phyloP scores from a whole-genome alignment of 2,329 filamentous ascomycete genomes.

The Proliferodiscus dingleyae region DNA sequence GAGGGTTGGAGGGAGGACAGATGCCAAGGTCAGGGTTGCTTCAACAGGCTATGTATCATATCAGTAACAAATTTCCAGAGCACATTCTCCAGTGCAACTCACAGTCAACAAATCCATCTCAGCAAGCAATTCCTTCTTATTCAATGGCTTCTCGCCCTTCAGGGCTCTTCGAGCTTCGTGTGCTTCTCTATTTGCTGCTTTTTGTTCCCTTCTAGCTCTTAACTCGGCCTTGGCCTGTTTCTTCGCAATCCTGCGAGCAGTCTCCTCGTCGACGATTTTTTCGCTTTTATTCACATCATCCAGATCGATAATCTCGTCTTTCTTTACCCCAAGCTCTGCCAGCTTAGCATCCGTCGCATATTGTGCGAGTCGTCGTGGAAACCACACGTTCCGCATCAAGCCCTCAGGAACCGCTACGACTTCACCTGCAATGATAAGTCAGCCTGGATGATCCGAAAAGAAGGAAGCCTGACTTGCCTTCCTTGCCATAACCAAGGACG shows the following conservation, averaged over 20 bases:
- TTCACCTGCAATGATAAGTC: slow-evolving; percentile 39
- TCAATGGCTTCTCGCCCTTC: too few species aligned
- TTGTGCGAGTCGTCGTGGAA: slow-evolving; percentile 44
- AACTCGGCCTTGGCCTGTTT: slow-evolving; percentile 2
- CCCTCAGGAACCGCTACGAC: slow-evolving; percentile 47
- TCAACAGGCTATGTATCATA: slow-evolving; percentile 21
- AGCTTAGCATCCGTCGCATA: slow-evolving; percentile 44
- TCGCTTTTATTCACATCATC: slow-evolving; percentile 38
- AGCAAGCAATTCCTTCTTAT: too few species aligned
- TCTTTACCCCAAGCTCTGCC: slow-evolving; percentile 38
- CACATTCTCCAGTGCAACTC: slow-evolving; percentile 3
- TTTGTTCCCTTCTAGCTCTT: background rate
- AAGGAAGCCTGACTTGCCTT: slow-evolving; percentile 31
- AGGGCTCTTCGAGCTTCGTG: background rate
- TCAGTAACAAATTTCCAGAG: slow-evolving; percentile 11
- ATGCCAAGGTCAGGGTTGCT: slow-evolving; percentile 20
- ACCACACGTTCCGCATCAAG: slow-evolving; percentile 51
- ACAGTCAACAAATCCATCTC: slow-evolving; percentile 25
- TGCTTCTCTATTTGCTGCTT: too few species aligned
- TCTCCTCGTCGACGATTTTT: slow-evolving; percentile 8
- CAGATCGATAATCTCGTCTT: slow-evolving; percentile 40
- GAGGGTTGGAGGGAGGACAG: slow-evolving; percentile 23
- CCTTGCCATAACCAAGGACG: slow-evolving; percentile 45
- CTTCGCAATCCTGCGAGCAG: slow-evolving; percentile 3
- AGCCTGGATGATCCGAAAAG: background rate